phyloP scores from a whole-genome alignment of 345 rosid genomes.

The Raphanus raphanistrum region DNA sequence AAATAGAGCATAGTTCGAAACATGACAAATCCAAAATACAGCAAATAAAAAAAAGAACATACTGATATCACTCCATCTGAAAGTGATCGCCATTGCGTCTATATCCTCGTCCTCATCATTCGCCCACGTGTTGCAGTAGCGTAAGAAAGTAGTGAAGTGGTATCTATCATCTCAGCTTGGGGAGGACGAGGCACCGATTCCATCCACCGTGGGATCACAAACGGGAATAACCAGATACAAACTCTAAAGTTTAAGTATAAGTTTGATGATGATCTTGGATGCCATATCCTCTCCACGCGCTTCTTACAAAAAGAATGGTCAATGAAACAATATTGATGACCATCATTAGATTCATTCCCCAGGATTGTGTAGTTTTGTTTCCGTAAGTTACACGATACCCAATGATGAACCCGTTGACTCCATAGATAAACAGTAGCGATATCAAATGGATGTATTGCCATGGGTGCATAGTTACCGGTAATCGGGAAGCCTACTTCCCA shows the following conservation, averaged over 20 bases:
- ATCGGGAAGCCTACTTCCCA: background rate
- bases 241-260: too few species aligned
- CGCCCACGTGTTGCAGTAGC: too few species aligned
- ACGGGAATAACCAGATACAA: too few species aligned
- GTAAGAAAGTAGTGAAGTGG: too few species aligned
- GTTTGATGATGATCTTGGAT: background rate
- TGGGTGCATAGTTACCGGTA: background rate
- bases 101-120: too few species aligned
- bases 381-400: background rate
- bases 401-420: background rate
- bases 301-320: background rate
- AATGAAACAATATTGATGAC: background rate
- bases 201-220: too few species aligned
- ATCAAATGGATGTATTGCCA: conserved; percentile 15
- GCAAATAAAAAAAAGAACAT: background rate
- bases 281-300: background rate
- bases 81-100: too few species aligned
- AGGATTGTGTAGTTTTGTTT: background rate
- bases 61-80: background rate
- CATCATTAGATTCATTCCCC: background rate
- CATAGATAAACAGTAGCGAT: background rate
- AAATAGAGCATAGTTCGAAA: conserved; percentile 17
- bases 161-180: too few species aligned
- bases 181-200: too few species aligned
- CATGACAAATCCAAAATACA: background rate